Conservation (phyloP, 2,329 filamentous ascomycete species). For the Zasmidium citrigriseum region DNA sequence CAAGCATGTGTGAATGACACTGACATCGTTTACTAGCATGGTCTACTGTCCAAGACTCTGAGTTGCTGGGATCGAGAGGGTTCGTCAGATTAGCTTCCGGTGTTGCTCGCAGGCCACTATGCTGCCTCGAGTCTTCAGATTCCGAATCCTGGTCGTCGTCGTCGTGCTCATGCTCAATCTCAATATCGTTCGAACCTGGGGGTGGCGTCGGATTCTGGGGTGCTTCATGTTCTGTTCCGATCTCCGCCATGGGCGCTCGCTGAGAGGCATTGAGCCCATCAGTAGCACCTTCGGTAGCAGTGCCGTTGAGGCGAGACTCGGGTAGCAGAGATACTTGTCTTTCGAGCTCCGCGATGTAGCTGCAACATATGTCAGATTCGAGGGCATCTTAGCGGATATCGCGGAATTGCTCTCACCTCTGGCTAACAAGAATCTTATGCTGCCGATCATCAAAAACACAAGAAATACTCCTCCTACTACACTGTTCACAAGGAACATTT, state of each 20-base stretch:
- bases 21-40: slow-evolving; percentile 46
- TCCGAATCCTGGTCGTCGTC: slow-evolving; percentile 8
- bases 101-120: slow-evolving; percentile 8
- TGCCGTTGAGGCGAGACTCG: not conserved
- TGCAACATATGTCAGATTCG: slow-evolving; percentile 1
- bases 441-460: slow-evolving; percentile 50
- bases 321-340: slow-evolving; percentile 14
- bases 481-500: slow-evolving; percentile 46
- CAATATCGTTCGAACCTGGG: not conserved
- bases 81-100: slow-evolving; percentile 41
- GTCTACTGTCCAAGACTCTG: slow-evolving; percentile 36
- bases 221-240: slow-evolving; percentile 12
- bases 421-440: slow-evolving; percentile 52
- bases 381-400: not conserved
- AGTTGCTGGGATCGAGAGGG: slow-evolving; percentile 40
- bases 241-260: not conserved
- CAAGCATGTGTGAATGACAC: slow-evolving; percentile 19
- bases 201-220: slow-evolving; percentile 6
- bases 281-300: not conserved
- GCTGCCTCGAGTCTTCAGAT: slow-evolving; percentile 7
- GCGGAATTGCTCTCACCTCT: slow-evolving; percentile 18
- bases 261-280: not conserved
- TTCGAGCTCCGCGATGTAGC: slow-evolving; percentile 22
- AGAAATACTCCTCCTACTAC: slow-evolving; percentile 44
- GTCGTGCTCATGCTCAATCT: not conserved